Evolutionary conservation across 2,329 filamentous ascomycete species (phyloP), one percentile per base, ranked within the genome.

Genomic region (Aureobasidium uvarum): DNA sequence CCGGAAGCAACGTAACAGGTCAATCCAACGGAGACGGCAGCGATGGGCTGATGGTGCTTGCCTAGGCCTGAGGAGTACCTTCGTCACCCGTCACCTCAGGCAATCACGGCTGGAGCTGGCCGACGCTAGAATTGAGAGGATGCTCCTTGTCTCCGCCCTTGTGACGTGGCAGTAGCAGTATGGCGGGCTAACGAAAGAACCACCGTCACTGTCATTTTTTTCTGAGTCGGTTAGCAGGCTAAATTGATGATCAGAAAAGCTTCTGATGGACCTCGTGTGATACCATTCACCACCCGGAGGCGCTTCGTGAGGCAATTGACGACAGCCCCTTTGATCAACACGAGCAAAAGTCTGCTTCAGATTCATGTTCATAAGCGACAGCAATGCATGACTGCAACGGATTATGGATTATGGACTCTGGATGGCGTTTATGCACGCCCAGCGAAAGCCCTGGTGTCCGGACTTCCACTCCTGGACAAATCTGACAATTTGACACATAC

Each of bases 101-200:
- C 56, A 51, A 65, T 65, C 63, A 60, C 28, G 48, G 43, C 56
- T 56, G 74, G 70, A 74, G 74, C 70, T 72, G 71, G 73, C 71
- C 69, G 71, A 78, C 77, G 77, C 78, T 80, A 80, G 78, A 75
- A 76, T 75, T 73, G 76, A 76, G 77, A 77, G 79, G 75, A 75
- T 75, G 74, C 77, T 62, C 55, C 39, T 54, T 75, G 75, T 80
- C 78, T 79, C 77, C 79, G 79, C 81, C 78, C 79, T 77, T 79
- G 79, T 81, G 79, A 82, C 80, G 80, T 82, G 80, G 80, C 79
- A 77, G 75, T 68, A 75, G 72, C 73, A 77, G 68, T 73, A 66
- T 73, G 72, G 72, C 69, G 69, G 68, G 68, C 67, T 67, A 54
- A 66, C 31, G 55, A 66, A 70, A 18, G 25, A 70, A 68, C 68